Evolutionary conservation across 2,329 filamentous ascomycete species (phyloP), one percentile per base, ranked within the genome.

Genomic region (Scytalidium lignicola): DNA sequence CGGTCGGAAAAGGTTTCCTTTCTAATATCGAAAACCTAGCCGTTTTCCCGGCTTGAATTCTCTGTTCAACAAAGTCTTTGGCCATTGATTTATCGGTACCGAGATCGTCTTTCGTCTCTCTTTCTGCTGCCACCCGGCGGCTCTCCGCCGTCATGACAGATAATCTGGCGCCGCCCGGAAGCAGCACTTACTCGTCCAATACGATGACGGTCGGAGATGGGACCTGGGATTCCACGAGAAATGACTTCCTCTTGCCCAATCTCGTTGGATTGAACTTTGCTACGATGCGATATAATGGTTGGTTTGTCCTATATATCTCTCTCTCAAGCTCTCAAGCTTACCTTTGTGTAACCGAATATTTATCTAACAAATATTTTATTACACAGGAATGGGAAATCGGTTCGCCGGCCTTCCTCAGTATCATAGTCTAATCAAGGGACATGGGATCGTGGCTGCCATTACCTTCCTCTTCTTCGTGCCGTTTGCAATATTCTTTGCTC

Each of bases 231-330:
- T 85, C 85, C 50, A 74, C 77, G 51, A 85, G 85, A 64, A 89
- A 91, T 62, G 83, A 79, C 17, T 93, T 92, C 64, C 71, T 93
- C 47, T 70, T 93, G 46, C 88, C 88, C 29, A 90, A 90, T 62
- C 71, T 93, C 42, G 74, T 84, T 59, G 87, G 86, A 8, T 69
- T 89, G 55, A 88, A 90, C 64, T 88, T 89, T 65, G 85, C 85
- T 44, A 91, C 88, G 5, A 91, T 88, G 83, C 82, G 78, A 64
- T 90, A 90, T 70, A 93, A 93, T 78, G 88, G 86, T 89, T 70
- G 58, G 74, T 51, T 29, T 41, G 44, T 23, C 29, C 22, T 22
- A 43, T 29, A 26, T 28, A n/a, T 41, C 9, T 23, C n/a, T 18
- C 20, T 32, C 37, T 10, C 7, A 42, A 22, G 8, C 18, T 37